phyloP scores from a whole-genome alignment of 352 stramenopile genomes.

The Phytopythium ostracodes region DNA sequence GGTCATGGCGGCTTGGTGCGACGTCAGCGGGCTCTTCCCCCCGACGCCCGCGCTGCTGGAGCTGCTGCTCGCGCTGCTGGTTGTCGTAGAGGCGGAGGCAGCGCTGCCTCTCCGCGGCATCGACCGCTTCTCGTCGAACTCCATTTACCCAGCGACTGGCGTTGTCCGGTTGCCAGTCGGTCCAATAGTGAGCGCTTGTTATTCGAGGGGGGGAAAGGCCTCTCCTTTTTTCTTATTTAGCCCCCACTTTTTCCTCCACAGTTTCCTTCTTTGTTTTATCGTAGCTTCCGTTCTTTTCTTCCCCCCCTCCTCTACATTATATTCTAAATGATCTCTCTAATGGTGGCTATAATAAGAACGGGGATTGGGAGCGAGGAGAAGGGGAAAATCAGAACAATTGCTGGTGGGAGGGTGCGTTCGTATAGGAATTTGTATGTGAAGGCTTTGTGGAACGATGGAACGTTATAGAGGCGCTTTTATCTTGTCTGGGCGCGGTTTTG shows the following conservation, averaged over 20 bases:
- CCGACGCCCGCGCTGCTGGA: conserved; percentile 1
- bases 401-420: not conserved
- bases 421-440: not conserved
- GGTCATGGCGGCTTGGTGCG: conserved; percentile 8
- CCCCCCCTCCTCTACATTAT: not conserved
- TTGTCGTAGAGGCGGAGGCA: conserved; percentile 4
- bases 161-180: not conserved
- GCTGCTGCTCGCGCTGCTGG: conserved; percentile 8
- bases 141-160: not conserved
- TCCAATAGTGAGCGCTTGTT: conserved; percentile 4
- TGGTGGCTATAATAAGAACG: not conserved
- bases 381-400: not conserved
- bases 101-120: conserved; percentile 4
- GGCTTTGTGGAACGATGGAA: too few relatives aligned
- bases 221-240: not conserved
- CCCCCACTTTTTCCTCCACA: not conserved
- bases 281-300: not conserved
- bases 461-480: too few relatives aligned
- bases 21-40: conserved; percentile 1
- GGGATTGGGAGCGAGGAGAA: not conserved
- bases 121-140: conserved; percentile 3
- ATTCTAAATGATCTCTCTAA: not conserved
- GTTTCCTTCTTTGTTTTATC: not conserved
- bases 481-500: too few relatives aligned
- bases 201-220: not conserved